These are phyloP conservation scores for Diaporthe ilicicola DNA, from an alignment of 2,329 filamentous ascomycete species.

Conservation along the genomic window DNA sequence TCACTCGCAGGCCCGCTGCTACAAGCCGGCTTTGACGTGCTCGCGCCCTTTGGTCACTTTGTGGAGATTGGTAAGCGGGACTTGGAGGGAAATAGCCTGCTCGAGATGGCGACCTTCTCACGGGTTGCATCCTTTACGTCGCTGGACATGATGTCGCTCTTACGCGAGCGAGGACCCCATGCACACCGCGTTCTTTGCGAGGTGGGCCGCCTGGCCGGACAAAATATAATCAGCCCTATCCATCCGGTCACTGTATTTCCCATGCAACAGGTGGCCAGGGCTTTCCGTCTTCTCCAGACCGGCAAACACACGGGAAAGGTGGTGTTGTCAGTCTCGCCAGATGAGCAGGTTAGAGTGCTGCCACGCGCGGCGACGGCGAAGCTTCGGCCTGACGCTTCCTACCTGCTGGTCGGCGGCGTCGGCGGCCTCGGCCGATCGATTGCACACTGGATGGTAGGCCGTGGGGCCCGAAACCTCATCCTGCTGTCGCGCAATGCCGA, in stretches of 20 bases:
- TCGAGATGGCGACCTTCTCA: conserved; percentile 43
- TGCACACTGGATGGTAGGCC: conserved; percentile 40
- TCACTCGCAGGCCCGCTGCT: conserved; percentile 40
- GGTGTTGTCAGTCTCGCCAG: conserved; percentile 41
- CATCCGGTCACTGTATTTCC: conserved; percentile 33
- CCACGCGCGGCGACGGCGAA: background rate
- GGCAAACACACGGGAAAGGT: conserved; percentile 42
- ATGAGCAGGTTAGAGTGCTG: conserved; percentile 35
- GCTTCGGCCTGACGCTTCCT: conserved; percentile 38
- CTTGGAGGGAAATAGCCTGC: conserved; percentile 41
- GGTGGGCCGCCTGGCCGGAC: no score
- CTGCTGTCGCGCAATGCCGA: conserved; percentile 41
- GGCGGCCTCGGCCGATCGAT: conserved; percentile 44
- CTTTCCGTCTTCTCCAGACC: conserved; percentile 48
- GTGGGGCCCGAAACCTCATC: conserved; percentile 42
- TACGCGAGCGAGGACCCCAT: background rate
- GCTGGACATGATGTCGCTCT: conserved; percentile 42
- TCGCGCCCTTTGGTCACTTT: conserved; percentile 44
- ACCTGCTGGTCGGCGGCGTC: conserved; percentile 45
- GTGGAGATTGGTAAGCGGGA: conserved; percentile 46
- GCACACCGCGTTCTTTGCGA: background rate
- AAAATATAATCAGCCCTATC: no score
- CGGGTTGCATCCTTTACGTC: conserved; percentile 37
- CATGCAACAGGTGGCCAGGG: conserved; percentile 41
- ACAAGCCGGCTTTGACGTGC: conserved; percentile 41